A percentile compares a stretch with the other conserved stretches of the same genome.
These are phyloP conservation scores for Phytopythium litorale DNA, from an alignment of 352 stramenopile genomes.

Conservation along the genomic window DNA sequence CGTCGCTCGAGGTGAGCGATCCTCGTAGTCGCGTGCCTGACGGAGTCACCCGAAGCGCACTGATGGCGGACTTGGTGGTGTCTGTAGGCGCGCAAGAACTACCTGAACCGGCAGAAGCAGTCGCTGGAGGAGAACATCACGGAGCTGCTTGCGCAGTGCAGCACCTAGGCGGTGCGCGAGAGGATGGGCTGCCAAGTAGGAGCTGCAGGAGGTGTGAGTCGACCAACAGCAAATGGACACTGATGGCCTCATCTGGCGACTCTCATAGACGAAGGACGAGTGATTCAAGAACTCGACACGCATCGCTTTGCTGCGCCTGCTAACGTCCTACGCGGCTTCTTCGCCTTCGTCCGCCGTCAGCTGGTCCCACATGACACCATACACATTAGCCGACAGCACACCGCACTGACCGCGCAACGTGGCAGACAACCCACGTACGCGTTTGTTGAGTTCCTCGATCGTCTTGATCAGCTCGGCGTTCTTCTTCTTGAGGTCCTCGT, in stretches of 20 bases:
- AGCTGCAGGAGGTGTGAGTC: not conserved
- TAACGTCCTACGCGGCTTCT: not conserved
- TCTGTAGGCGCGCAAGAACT: conserved; percentile 69
- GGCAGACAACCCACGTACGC: conserved; percentile 31
- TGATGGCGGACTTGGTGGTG: not conserved
- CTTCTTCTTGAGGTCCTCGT: conserved; percentile 92
- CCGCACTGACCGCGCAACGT: not conserved
- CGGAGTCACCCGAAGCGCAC: not conserved
- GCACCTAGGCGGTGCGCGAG: conserved; percentile 10
- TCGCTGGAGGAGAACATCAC: conserved; percentile 83
- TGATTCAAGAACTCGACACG: conserved; percentile 1
- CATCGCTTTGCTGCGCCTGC: not conserved
- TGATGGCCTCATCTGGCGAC: not conserved
- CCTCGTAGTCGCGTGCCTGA: not conserved
- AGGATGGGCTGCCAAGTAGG: not conserved
- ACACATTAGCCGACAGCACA: not conserved
- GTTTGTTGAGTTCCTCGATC: conserved; percentile 89
- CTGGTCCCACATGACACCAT: conserved; percentile 11
- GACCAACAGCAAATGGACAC: not conserved
- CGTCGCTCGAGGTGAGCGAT: conserved; percentile 53
- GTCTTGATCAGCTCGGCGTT: conserved; percentile 89
- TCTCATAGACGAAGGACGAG: not conserved
- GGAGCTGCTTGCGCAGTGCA: conserved; percentile 74
- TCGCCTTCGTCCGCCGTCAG: conserved; percentile 36
- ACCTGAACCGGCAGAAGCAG: conserved; percentile 73